Evolutionary conservation across 106 monocot genomes (phyloP), one percentile per base, ranked within the genome.

Genomic region (Platanthera guangdongensis): DNA sequence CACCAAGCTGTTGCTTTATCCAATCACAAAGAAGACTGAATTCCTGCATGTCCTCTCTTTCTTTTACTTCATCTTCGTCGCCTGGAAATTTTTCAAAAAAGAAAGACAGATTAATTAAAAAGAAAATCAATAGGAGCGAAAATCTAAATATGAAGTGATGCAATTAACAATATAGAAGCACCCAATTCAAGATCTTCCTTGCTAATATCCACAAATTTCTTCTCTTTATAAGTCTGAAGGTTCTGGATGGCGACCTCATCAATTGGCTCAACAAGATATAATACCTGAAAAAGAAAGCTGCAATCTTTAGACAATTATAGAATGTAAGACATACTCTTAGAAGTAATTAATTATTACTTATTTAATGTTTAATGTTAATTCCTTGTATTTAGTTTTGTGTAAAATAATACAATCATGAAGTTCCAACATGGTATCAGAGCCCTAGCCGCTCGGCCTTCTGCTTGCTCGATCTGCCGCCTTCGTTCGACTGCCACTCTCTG

Each of bases 171-270:
- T 65, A 65, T 30, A 65, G n/a, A 81, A 85, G 82, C 46, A 97
- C 97, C 94, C 65, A 97, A 79, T 79, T 94, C 97, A 45, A 97
- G 80, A 75, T 97, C 97, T 80, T 97, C 97, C 81, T 97, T 97
- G 80, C 97, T 97, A 72, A 97, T 97, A 79, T 97, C 97, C 53
- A 97, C 94, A 89, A 97, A 97, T 70, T 97, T 97, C 84, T 94
- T 97, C 75, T 97, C 97, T 67, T 94, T 94, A 69, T 91, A 97
- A 1, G 91, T 97, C 70, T 94, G 94, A 14, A 94, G 68, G 73
- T 93, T 93, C 85, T 97, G 97, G 51, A 97, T 97, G 10, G 94
- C 97, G 83, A 97, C 91, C 80, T 97, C 97, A 80, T 97, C 97
- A 72, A 97, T 97, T 7, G 97, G 97, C 84, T 97, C 97, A 25